These are phyloP conservation scores for Candida chilensis DNA, from an alignment of 805 yeast genomes.

Conservation along the genomic window DNA sequence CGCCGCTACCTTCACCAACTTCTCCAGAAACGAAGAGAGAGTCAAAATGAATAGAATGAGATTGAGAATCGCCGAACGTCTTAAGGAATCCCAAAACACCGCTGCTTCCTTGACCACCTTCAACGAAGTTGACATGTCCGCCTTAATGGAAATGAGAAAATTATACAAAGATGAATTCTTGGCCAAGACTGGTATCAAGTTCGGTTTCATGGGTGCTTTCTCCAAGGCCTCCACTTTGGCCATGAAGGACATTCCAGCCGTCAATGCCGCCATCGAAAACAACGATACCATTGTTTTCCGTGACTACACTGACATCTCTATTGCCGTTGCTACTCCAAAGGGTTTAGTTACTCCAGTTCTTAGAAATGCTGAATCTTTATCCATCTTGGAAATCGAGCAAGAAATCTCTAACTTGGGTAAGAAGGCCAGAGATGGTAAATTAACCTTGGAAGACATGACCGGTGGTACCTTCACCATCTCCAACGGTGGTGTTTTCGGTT, in stretches of 20 bases:
- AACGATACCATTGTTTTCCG: slow-evolving; percentile 91
- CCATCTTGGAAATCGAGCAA: slow-evolving; percentile 81
- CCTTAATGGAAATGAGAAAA: slow-evolving; percentile 88
- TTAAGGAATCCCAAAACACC: slow-evolving; percentile 98
- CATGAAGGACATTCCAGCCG: slow-evolving; percentile 89
- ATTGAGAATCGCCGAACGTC: slow-evolving; percentile 95
- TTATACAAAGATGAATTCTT: slow-evolving; percentile 93
- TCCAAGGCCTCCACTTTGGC: slow-evolving; percentile 91
- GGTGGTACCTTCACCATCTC: slow-evolving; percentile 99
- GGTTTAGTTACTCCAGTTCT: slow-evolving; percentile 97
- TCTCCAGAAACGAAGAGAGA: slow-evolving; percentile 80
- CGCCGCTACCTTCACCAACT: slow-evolving; percentile 27
- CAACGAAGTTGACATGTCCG: slow-evolving; percentile 96
- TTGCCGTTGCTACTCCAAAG: slow-evolving; percentile 99
- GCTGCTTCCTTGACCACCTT: slow-evolving; percentile 97
- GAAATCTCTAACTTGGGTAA: slow-evolving; percentile 76
- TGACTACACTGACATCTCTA: slow-evolving; percentile 91
- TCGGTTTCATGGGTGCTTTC: slow-evolving; percentile 99
- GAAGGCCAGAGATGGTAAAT: slow-evolving; percentile 95
- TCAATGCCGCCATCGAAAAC: slow-evolving; percentile 88
- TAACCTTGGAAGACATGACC: slow-evolving; percentile 96
- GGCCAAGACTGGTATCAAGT: slow-evolving; percentile 87
- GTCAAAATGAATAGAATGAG: slow-evolving; percentile 99
- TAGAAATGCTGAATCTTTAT: slow-evolving; percentile 89
- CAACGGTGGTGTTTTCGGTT: slow-evolving; percentile 98